Percentiles rank a stretch among this genome's conserved stretches.
Conservation (phyloP, 2,329 filamentous ascomycete species). For the Paecilomyces fulvus region DNA sequence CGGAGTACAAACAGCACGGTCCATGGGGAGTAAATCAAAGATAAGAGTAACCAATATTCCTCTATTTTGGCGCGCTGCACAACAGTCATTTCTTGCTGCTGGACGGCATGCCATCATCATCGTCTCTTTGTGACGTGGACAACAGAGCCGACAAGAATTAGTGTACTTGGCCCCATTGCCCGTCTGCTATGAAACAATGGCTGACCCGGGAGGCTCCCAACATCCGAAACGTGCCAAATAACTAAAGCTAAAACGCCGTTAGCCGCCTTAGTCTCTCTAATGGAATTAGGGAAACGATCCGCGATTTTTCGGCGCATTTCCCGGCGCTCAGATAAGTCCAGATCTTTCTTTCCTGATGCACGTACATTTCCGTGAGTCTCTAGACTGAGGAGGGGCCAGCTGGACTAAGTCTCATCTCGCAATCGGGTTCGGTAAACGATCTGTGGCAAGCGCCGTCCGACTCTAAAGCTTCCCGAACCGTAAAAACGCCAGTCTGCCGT, state of each 20-base stretch:
- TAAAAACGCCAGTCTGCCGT: not conserved
- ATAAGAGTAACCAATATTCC: no score
- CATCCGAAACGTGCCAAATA: not conserved
- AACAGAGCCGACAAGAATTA: not conserved
- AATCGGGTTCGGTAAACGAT: not conserved
- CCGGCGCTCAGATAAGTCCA: not conserved
- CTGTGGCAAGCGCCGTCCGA: not conserved
- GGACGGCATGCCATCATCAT: not conserved
- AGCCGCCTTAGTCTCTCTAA: not conserved
- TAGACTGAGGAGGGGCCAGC: not conserved
- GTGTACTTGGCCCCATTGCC: not conserved
- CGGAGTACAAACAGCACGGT: not conserved
- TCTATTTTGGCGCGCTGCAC: no score
- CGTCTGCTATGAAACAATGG: not conserved
- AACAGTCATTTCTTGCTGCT: not conserved
- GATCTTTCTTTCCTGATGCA: not conserved
- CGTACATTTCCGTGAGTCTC: not conserved
- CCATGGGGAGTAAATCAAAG: no score
- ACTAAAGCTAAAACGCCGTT: not conserved
- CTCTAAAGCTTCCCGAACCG: not conserved
- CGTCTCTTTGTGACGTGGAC: not conserved
- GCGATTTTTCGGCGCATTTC: not conserved
- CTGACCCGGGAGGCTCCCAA: not conserved
- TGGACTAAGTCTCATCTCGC: not conserved
- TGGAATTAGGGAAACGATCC: not conserved